Conservation (phyloP, 345 rosid species). For the Eutrema yunnanense region DNA sequence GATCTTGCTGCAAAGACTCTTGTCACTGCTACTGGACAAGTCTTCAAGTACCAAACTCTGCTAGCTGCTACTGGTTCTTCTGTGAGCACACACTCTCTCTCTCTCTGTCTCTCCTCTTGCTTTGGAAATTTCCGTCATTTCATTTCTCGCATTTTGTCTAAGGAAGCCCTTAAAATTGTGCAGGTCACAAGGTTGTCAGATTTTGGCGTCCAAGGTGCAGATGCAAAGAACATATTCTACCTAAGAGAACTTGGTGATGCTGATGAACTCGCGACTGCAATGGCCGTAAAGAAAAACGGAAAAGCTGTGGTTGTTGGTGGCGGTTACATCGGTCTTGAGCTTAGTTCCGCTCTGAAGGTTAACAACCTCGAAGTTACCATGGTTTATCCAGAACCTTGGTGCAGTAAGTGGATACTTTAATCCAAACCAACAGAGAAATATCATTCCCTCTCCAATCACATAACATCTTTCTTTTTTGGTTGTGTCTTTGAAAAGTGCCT, state of each 20-base stretch:
- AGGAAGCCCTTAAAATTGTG: background rate
- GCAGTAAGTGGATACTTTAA: conserved; percentile 24
- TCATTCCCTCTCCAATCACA: background rate
- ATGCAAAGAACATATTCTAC: conserved; percentile 34
- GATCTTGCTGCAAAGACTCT: conserved; percentile 74
- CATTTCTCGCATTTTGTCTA: background rate
- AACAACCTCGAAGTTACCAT: conserved; percentile 71
- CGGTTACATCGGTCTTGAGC: conserved; percentile 96
- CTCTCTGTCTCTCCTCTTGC: background rate
- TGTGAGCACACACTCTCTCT: conserved; percentile 10
- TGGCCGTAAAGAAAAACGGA: conserved; percentile 45
- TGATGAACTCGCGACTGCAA: conserved; percentile 26
- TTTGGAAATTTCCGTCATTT: background rate
- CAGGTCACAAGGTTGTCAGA: conserved; percentile 47
- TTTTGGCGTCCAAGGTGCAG: conserved; percentile 34
- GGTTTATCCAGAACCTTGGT: conserved; percentile 55
- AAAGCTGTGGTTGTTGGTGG: conserved; percentile 92
- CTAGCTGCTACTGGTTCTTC: conserved; percentile 84
- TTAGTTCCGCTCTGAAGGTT: conserved; percentile 66
- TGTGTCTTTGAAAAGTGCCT: conserved; percentile 67
- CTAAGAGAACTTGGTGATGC: conserved; percentile 27
- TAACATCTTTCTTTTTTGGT: conserved; percentile 29
- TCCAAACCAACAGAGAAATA: background rate
- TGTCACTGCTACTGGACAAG: conserved; percentile 50
- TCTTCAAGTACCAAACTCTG: conserved; percentile 60